These are phyloP conservation scores for Penicillium brasilianum DNA, from an alignment of 2,329 filamentous ascomycete genomes.

Conservation along the genomic window DNA sequence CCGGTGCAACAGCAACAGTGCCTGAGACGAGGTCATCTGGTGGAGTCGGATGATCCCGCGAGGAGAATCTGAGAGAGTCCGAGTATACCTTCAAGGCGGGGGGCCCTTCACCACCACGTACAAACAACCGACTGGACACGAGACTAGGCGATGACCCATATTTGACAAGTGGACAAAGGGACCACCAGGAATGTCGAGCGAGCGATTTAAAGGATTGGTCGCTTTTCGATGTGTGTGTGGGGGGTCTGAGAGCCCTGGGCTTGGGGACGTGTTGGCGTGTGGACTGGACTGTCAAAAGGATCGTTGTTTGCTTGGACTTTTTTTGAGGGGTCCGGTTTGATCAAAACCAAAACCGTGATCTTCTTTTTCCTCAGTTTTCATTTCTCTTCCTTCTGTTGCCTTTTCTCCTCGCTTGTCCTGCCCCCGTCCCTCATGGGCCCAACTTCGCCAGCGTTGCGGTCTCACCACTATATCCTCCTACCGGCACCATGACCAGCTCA, in stretches of 20 bases:
- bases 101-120: too few relatives aligned
- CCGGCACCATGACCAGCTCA: conserved; percentile 1
- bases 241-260: conserved; percentile 11
- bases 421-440: neutral
- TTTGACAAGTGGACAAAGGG: neutral
- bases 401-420: neutral
- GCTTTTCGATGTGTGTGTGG: neutral
- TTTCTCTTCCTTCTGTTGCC: neutral
- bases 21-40: neutral
- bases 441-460: neutral
- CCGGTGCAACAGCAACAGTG: neutral
- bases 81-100: too few relatives aligned
- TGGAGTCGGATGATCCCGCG: conserved; percentile 7
- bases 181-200: neutral
- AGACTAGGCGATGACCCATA: neutral
- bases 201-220: conserved; percentile 2
- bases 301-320: neutral
- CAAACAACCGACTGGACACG: too few relatives aligned
- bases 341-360: too few relatives aligned
- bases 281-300: neutral
- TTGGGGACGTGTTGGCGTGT: neutral
- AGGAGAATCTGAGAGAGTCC: too few relatives aligned
- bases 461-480: conserved; percentile 2
- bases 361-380: too few relatives aligned
- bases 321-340: neutral